Evolutionary conservation across 163 green algal genomes (phyloP).

Genomic region (Volvox carteri): DNA sequence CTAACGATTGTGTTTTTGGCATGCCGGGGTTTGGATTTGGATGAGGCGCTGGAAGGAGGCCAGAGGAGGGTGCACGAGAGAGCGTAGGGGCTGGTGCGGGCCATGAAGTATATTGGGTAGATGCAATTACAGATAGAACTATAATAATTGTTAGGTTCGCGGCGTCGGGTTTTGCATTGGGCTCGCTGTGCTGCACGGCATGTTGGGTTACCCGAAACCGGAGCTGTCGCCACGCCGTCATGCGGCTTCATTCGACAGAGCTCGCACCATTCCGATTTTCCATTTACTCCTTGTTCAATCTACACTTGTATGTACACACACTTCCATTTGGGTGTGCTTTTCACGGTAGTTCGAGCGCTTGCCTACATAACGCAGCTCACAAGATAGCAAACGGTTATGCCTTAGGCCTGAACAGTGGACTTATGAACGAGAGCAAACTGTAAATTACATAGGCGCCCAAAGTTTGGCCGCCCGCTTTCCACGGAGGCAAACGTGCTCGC

Average conservation of each 20-base stretch:
- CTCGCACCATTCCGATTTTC: no score
- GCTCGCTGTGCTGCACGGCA: neutral
- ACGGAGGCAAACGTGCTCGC: neutral
- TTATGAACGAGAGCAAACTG: neutral
- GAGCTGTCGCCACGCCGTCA: conserved; percentile 13
- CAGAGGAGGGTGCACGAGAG: no score
- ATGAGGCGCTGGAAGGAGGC: no score
- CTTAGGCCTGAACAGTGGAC: no score
- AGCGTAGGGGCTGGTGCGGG: no score
- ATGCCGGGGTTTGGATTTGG: no score
- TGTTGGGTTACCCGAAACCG: neutral
- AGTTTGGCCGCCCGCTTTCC: neutral
- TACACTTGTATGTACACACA: neutral
- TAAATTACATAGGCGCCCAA: neutral
- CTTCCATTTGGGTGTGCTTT: neutral
- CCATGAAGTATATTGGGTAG: no score
- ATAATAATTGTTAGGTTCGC: no score
- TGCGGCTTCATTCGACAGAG: no score
- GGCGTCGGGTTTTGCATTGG: neutral
- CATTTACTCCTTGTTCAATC: neutral
- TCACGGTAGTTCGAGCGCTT: neutral
- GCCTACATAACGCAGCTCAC: neutral
- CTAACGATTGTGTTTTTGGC: no score
- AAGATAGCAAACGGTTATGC: neutral
- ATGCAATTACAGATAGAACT: no score